Evolutionary conservation across 768 basidiomycete species (phyloP), one percentile per base, ranked within the genome.

Genomic region (Serpula lacrymans): DNA sequence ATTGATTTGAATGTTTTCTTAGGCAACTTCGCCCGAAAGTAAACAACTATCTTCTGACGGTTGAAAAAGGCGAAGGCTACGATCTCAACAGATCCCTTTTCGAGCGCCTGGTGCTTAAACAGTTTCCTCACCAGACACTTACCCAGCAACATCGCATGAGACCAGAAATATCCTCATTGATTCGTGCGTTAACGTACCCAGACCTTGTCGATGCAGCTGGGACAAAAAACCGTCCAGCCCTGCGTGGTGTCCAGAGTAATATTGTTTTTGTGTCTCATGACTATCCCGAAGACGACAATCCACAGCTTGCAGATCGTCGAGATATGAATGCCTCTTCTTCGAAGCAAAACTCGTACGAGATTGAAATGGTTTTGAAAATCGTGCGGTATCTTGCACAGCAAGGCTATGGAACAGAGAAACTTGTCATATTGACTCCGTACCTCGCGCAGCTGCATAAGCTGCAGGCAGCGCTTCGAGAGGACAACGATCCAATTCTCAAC

Each of bases 1-100:
- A n/a, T n/a, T n/a, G n/a, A n/a, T n/a, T n/a, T n/a, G n/a, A n/a
- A n/a, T n/a, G n/a, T 39, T 11, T 25, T 17, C 27, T 34, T 28
- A 85, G 83, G 57, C 84, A 86, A 58, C 65, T 86, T 8, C 79
- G 84, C 2, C 84, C 84, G 0, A 86, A 84, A 57, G 78, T 84
- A 43, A 83, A 79, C 45, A 72, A 78, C 42, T 86, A 84, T 41
- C 34, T 52, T 0, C 59, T 87, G 17, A 84, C 82, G 0, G 74
- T 84, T 4, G 84, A 87, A 54, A 84, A 82, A 45, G 77, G 70
- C 1, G 74, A 80, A 2, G 82, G 82, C 3, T 85, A 67, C 48
- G 78, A 85, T 45, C 66, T 86, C 17, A 86, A 87, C 41, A 61
- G 67, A 36, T 83, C 81, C 0, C 61, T 87, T 0, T 86, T 86